A percentile compares a stretch with the other conserved stretches of the same genome.
Conservation (phyloP, 225 moss, liverwort and hornwort genomes). For the Straminergon stramineum region DNA sequence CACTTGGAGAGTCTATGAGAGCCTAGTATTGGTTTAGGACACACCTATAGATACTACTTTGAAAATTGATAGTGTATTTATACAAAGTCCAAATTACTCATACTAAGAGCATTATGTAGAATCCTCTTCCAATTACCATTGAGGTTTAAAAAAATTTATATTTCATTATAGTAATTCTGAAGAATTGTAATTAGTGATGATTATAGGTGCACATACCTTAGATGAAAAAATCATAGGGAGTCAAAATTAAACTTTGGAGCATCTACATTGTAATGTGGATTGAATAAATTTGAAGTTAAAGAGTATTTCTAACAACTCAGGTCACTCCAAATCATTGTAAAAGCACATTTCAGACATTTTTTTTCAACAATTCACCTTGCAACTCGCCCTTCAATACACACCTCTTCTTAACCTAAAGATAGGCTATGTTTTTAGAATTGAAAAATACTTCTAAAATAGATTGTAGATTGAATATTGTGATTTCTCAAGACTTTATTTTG, state of each 20-base stretch:
- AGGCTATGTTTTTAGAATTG: accelerated
- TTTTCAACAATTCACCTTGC: background rate
- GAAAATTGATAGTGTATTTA: background rate
- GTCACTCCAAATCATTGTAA: background rate
- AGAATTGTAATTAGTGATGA: background rate
- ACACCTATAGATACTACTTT: background rate
- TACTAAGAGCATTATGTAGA: background rate
- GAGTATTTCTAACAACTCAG: background rate
- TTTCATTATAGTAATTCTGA: accelerated
- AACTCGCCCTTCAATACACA: accelerated
- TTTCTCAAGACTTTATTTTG: background rate
- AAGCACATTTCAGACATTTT: background rate
- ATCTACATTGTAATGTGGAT: too few relatives aligned
- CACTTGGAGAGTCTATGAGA: background rate
- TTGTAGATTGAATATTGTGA: background rate
- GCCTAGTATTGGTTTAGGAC: background rate
- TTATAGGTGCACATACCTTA: background rate
- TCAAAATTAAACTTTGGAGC: background rate
- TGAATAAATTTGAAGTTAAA: too few relatives aligned
- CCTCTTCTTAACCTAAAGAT: accelerated
- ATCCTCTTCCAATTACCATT: accelerated
- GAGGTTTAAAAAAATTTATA: background rate
- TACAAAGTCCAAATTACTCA: background rate
- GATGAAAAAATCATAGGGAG: background rate
- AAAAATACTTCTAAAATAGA: background rate